Base-by-base conservation (phyloP, 2,329 filamentous ascomycete genomes). In the Didymella sp. region DNA sequence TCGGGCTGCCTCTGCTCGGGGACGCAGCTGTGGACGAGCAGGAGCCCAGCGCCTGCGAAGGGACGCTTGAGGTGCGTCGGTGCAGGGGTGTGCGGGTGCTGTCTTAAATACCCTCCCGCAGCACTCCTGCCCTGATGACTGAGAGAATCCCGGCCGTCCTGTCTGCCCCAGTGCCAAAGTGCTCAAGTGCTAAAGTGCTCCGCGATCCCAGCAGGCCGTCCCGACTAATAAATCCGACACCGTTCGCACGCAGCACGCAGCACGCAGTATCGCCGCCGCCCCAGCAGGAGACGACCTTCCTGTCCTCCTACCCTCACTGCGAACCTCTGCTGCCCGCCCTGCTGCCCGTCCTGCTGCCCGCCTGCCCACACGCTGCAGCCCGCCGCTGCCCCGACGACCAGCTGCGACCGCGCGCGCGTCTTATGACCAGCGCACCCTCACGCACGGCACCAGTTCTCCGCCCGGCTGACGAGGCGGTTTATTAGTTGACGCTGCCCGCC, bases 101-200 rank as follows among this genome's bases (percentile, higher is more conserved):
- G 62, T 48, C 58, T 71, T 68, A 69, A 69, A 70, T 69, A 67
- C 54, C 54, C 47, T 62, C 62, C 56, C 63, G 63, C 60, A 56
- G 48, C 62, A 59, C 67, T 67, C 51, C 48, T 56, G 56, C 58
- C 60, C 62, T 66, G 59, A 55, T 56, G 52, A 60, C 58, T 64
- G 60, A 51, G 58, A 56, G 33, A 37, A 37, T 37, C 33, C 33
- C 17, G 33, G 63, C 62, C 54, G 37, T 53, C 25, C 37, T 52
- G 46, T 44, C 25, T 61, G 54, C 49, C 56, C 27, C 7, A 15
- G 30, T 31, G 13, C 30, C n/a, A n/a, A n/a, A n/a, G n/a, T n/a
- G n/a, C 30, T 13, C 7, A 15, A 41, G 38, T 40, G 37, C 37
- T 21, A 17, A 21, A 51, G 53, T 55, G 42, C 47, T 50, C 52